Conservation (phyloP, 2,329 filamentous ascomycete species). For the Colletotrichum australisinense region DNA sequence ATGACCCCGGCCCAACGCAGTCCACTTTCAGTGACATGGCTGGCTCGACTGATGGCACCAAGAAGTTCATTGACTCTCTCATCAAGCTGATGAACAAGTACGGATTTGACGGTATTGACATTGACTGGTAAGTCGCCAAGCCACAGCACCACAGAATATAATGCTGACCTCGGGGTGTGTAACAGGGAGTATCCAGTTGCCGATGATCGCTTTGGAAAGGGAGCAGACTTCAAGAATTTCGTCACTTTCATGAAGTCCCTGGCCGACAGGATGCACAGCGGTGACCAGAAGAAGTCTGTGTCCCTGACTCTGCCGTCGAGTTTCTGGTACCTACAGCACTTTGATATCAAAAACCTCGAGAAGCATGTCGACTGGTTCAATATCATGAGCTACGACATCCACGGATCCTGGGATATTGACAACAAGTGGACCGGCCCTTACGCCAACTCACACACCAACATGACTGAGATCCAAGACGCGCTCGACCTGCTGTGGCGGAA, state of each 20-base stretch:
- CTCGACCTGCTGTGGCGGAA: constrained; percentile 55
- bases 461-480: constrained; percentile 50
- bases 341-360: constrained; percentile 36
- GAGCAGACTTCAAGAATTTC: too few species aligned
- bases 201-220: too few species aligned
- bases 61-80: constrained; percentile 38
- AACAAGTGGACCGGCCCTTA: constrained; percentile 40
- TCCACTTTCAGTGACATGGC: constrained; percentile 42
- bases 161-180: too few species aligned
- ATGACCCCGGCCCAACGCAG: constrained; percentile 45
- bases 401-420: constrained; percentile 49
- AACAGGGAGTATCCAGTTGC: constrained; percentile 36
- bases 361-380: not conserved
- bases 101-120: constrained; percentile 42
- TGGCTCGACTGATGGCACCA: constrained; percentile 3
- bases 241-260: too few species aligned
- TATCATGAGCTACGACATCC: constrained; percentile 51
- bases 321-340: constrained; percentile 35
- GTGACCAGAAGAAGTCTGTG: too few species aligned
- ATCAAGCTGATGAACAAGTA: constrained; percentile 38
- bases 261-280: too few species aligned
- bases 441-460: constrained; percentile 49
- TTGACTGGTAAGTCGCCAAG: constrained; percentile 38
- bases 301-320: not conserved
- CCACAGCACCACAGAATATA: too few species aligned